A percentile compares a stretch with the other conserved stretches of the same genome.
Conservation (phyloP, 176 grass and related monocot species). For the Coix lacrymajobi region DNA sequence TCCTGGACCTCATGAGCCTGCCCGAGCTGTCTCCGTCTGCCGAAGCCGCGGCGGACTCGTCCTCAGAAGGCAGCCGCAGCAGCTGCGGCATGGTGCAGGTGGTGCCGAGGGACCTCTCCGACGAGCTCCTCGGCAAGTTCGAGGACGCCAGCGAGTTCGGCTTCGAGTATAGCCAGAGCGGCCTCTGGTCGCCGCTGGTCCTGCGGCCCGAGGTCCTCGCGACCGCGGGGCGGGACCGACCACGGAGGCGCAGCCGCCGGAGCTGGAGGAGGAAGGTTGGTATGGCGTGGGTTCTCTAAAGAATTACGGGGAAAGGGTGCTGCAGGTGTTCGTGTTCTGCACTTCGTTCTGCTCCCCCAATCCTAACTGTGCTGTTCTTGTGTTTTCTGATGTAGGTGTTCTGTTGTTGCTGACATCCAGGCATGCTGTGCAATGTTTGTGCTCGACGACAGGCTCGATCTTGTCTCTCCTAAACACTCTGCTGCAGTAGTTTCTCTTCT, state of each 20-base stretch:
- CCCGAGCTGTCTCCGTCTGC: neutral
- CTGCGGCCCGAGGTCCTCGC: conserved; percentile 35
- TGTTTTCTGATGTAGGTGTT: conserved; percentile 28
- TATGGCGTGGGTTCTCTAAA: neutral
- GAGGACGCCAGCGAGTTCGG: conserved; percentile 65
- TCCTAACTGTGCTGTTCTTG: conserved; percentile 16
- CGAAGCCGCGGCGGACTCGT: neutral
- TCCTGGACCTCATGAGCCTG: conserved; percentile 44
- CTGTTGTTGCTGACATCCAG: conserved; percentile 37
- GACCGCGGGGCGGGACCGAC: neutral
- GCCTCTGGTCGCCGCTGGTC: conserved; percentile 84
- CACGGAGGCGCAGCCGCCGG: neutral
- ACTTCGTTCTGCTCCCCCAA: neutral
- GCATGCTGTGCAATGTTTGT: neutral
- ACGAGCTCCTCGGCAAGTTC: conserved; percentile 70
- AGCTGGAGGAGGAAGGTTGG: conserved; percentile 40
- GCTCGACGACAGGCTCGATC: neutral
- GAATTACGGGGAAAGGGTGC: neutral
- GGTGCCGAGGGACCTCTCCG: conserved; percentile 62
- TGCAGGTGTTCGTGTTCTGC: neutral
- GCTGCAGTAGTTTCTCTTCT: neutral
- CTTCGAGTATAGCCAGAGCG: conserved; percentile 75
- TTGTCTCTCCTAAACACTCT: neutral
- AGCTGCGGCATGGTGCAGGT: conserved; percentile 31
- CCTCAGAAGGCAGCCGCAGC: neutral